Evolutionary conservation across 139 green algal genomes (phyloP).

Genomic region (Astrephomene gubernaculifera): DNA sequence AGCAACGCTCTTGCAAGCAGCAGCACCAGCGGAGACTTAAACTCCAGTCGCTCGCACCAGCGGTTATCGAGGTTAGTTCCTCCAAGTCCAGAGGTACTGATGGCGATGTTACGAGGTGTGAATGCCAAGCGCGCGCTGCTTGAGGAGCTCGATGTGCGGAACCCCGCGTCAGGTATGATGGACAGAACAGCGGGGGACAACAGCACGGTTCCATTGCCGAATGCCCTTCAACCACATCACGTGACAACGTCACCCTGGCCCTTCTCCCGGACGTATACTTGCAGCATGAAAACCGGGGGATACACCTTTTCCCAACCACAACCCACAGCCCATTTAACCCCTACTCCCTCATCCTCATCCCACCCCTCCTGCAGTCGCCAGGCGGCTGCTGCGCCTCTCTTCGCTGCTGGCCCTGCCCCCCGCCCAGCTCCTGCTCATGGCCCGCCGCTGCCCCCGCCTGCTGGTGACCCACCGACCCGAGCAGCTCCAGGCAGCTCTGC

Average conservation of each 20-base stretch:
- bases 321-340: not conserved
- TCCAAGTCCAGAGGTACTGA: slow-evolving; percentile 24
- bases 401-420: slow-evolving; percentile 12
- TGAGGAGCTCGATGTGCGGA: slow-evolving; percentile 8
- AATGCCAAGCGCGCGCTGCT: not conserved
- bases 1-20: slow-evolving; percentile 18
- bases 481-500: slow-evolving; percentile 15
- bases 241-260: not conserved
- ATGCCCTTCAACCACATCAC: not conserved
- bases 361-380: slow-evolving; percentile 20
- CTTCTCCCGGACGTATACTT: not conserved
- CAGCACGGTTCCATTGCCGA: not conserved
- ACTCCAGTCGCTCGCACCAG: not conserved
- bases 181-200: not conserved
- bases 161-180: not conserved
- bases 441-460: slow-evolving; percentile 30
- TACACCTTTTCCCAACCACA: not conserved
- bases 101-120: slow-evolving; percentile 2
- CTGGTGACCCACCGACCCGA: slow-evolving; percentile 37
- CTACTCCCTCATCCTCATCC: not conserved
- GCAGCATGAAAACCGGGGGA: not conserved
- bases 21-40: not conserved
- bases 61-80: not conserved
- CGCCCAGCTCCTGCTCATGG: slow-evolving; percentile 29
- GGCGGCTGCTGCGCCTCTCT: slow-evolving; percentile 39